These are phyloP conservation scores for Boletus tylopilopsis DNA, from an alignment of 768 basidiomycete genomes.

Conservation along the genomic window DNA sequence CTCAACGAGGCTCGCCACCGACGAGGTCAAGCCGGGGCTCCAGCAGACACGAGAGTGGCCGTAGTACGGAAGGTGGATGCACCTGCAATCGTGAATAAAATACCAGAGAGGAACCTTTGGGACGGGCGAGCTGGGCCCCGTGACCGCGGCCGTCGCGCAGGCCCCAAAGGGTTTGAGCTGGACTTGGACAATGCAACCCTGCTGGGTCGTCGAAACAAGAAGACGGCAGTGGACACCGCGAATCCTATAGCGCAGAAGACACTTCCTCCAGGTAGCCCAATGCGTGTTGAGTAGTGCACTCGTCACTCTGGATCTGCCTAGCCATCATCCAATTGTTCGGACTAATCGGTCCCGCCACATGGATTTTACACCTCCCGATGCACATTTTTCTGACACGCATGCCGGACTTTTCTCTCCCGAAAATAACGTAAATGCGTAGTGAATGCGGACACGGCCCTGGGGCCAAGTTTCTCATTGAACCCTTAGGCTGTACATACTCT, in stretches of 20 bases:
- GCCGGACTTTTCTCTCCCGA: constrained; percentile 6
- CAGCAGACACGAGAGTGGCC: constrained; percentile 7
- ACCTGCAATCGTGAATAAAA: constrained; percentile 10
- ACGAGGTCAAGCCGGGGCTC: constrained; percentile 32
- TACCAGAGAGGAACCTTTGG: constrained; percentile 32
- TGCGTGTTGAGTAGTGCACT: constrained; percentile 24
- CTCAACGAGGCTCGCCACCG: constrained; percentile 47
- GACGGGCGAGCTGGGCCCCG: constrained; percentile 70
- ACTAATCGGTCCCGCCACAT: background rate
- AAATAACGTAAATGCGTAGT: constrained; percentile 5
- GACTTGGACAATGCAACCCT: constrained; percentile 85
- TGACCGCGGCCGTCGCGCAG: constrained; percentile 45
- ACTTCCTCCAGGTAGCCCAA: constrained; percentile 30
- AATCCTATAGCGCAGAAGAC: constrained; percentile 34
- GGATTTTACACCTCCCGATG: constrained; percentile 3
- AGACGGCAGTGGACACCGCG: constrained; percentile 24
- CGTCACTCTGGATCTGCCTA: background rate
- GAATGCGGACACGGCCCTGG: constrained; percentile 13
- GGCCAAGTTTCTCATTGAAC: constrained; percentile 9
- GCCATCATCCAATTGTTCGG: background rate
- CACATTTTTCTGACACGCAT: constrained; percentile 12
- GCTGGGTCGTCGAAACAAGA: constrained; percentile 65
- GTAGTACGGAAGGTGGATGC: constrained; percentile 9
- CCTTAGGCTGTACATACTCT: constrained; percentile 15
- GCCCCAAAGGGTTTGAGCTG: constrained; percentile 64